These are phyloP conservation scores for Cercospora sesami DNA, from an alignment of 2,329 filamentous ascomycete species.

Conservation along the genomic window DNA sequence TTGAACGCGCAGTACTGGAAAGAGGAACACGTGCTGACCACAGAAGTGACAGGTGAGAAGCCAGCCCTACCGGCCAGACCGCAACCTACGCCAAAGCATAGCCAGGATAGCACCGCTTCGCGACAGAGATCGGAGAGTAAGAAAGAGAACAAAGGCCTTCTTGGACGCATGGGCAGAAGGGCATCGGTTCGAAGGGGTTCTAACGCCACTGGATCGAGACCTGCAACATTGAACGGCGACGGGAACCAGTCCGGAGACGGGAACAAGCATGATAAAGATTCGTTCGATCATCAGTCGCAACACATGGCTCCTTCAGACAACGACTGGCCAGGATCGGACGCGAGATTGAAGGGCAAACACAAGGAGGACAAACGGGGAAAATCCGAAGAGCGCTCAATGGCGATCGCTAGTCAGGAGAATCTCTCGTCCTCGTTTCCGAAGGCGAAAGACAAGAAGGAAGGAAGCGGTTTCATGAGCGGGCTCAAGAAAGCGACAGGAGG, in stretches of 20 bases:
- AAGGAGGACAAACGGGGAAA: conserved; percentile 36
- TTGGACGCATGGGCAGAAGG: conserved; percentile 32
- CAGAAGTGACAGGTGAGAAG: conserved; percentile 19
- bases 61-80: conserved; percentile 25
- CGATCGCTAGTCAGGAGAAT: conserved; percentile 33
- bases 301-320: conserved; percentile 34
- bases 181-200: conserved; percentile 38
- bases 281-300: conserved; percentile 28
- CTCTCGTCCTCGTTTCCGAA: conserved; percentile 23
- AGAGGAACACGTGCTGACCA: conserved; percentile 19
- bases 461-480: conserved; percentile 31
- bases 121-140: conserved; percentile 14
- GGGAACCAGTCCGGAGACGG: conserved; percentile 19
- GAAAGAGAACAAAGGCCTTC: conserved; percentile 32
- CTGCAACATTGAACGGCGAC: conserved; percentile 19
- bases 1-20: not conserved
- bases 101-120: conserved; percentile 32
- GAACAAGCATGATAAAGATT: conserved; percentile 22
- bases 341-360: conserved; percentile 26
- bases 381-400: conserved; percentile 35
- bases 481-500: conserved; percentile 35
- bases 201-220: conserved; percentile 30
- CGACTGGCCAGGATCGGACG: conserved; percentile 32
- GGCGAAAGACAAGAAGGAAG: conserved; percentile 31
- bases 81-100: conserved; percentile 31